Conservation (phyloP, 1,139 yeast genomes). For the Saccharomyces pastorianus region DNA sequence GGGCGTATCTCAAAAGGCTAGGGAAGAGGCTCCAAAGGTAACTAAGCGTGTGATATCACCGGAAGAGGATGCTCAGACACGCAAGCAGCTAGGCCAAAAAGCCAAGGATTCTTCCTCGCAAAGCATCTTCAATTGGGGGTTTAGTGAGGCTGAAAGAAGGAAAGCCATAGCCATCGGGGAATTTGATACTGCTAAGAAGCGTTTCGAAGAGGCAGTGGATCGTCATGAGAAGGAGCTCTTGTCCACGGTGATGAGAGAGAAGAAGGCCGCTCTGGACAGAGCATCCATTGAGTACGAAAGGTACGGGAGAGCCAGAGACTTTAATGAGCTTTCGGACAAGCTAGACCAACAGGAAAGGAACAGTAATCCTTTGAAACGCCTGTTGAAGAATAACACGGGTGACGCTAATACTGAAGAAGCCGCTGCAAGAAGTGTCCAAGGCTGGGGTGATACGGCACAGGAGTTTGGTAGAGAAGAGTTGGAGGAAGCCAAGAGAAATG, state of each 20-base stretch:
- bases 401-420: constrained; percentile 18
- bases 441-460: constrained; percentile 40
- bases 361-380: constrained; percentile 1
- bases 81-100: constrained; percentile 6
- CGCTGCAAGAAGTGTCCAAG: constrained; percentile 30
- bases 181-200: constrained; percentile 22
- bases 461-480: constrained; percentile 36
- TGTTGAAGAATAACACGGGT: constrained; percentile 12
- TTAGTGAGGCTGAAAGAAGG: constrained; percentile 28
- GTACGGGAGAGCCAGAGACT: constrained; percentile 17
- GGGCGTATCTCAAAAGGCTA: background rate
- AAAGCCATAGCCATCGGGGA: constrained; percentile 28
- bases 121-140: constrained; percentile 29
- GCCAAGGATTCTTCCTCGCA: constrained; percentile 15
- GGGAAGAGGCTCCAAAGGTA: background rate
- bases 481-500: constrained; percentile 25
- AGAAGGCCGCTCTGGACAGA: constrained; percentile 19
- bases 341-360: constrained; percentile 18
- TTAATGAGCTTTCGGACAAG: constrained; percentile 25
- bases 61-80: constrained; percentile 1
- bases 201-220: constrained; percentile 17
- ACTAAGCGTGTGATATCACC: background rate
- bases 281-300: constrained; percentile 20
- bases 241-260: constrained; percentile 7
- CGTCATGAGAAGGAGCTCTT: constrained; percentile 18